Evolutionary conservation across 2,329 filamentous ascomycete species (phyloP), one percentile per base, ranked within the genome.

Genomic region (Pseudogymnoascus sp.): DNA sequence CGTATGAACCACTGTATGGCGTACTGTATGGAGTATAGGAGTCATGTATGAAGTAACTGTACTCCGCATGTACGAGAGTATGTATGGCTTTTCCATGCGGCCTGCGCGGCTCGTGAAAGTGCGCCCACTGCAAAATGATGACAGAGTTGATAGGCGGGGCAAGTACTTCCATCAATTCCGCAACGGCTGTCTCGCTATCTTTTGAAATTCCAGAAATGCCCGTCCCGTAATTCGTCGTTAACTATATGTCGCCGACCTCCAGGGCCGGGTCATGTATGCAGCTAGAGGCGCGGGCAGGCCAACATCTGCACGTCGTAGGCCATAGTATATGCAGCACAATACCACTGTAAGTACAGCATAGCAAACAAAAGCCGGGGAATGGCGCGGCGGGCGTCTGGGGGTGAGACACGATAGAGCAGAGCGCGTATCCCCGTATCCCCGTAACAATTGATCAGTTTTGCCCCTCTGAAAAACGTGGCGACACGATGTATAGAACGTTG

Each of bases 181-280:
- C 48, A 55, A 55, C 48, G 48, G 48, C 48, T 55, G 48, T 55
- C 48, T 55, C 48, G 48, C 45, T 55, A 55, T 55, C 27, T 18
- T n/a, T 33, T 9, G 21, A 18, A 31, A 55, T 18, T 12, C n/a
- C n/a, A 55, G 4, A 55, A 55, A 33, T 55, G 27, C 48, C 48
- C 27, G 48, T 33, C 48, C 12, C 48, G 10, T 33, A 18, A 55
- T 35, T 55, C 48, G 48, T 21, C 12, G 48, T 29, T 18, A 21
- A 9, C 21, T 18, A 21, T 10, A 33, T 55, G 48, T 55, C 48
- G 48, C 48, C 48, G 29, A 55, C 48, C 48, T 55, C 48, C 48
- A 55, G n/a, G 48, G 29, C 48, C 29, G 4, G n/a, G 29, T 55
- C 29, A 18, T 33, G 10, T 29, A 7, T 55, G 48, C 48, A 55